Evolutionary conservation across 2,329 filamentous ascomycete genomes (phyloP).

Genomic region (Microdochium paspali): DNA sequence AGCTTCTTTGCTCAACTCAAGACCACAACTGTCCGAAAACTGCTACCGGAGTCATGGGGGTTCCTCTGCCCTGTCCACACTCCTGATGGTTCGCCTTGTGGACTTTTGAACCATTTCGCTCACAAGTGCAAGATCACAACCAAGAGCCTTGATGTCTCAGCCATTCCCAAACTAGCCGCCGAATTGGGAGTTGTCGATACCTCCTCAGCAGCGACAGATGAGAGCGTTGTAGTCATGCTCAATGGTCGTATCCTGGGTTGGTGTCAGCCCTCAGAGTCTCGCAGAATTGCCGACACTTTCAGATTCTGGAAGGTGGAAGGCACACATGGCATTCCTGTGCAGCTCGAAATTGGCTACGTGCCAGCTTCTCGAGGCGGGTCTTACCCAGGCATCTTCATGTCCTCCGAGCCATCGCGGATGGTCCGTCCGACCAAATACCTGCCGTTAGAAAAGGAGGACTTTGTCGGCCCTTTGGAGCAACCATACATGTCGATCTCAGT

Average conservation of each 20-base stretch:
- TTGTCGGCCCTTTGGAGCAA: slow-evolving; percentile 88
- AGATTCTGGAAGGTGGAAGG: slow-evolving; percentile 95
- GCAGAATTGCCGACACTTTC: slow-evolving; percentile 74
- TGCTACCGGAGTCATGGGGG: slow-evolving; percentile 94
- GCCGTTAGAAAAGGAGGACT: slow-evolving; percentile 75
- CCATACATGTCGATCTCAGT: slow-evolving; percentile 98
- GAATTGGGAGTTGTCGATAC: slow-evolving; percentile 71
- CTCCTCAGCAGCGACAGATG: slow-evolving; percentile 69
- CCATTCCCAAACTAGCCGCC: slow-evolving; percentile 62
- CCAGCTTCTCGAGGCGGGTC: slow-evolving; percentile 85
- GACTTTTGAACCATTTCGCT: slow-evolving; percentile 86
- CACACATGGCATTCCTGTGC: slow-evolving; percentile 65
- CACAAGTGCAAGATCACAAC: slow-evolving; percentile 93
- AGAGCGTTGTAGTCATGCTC: slow-evolving; percentile 82
- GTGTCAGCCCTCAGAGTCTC: slow-evolving; percentile 77
- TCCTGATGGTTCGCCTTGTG: slow-evolving; percentile 90
- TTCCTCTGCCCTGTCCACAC: slow-evolving; percentile 97
- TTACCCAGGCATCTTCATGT: slow-evolving; percentile 93
- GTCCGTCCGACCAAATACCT: slow-evolving; percentile 87
- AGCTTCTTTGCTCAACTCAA: slow-evolving; percentile 98
- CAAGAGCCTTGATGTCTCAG: slow-evolving; percentile 60
- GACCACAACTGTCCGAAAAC: slow-evolving; percentile 91
- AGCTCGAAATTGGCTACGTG: slow-evolving; percentile 87
- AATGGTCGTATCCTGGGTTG: slow-evolving; percentile 87
- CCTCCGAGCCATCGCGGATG: slow-evolving; percentile 78